A percentile compares a stretch with the other conserved stretches of the same genome.
phyloP scores from a whole-genome alignment of 148 eudicot species.

The Persicaria tinctoria region DNA sequence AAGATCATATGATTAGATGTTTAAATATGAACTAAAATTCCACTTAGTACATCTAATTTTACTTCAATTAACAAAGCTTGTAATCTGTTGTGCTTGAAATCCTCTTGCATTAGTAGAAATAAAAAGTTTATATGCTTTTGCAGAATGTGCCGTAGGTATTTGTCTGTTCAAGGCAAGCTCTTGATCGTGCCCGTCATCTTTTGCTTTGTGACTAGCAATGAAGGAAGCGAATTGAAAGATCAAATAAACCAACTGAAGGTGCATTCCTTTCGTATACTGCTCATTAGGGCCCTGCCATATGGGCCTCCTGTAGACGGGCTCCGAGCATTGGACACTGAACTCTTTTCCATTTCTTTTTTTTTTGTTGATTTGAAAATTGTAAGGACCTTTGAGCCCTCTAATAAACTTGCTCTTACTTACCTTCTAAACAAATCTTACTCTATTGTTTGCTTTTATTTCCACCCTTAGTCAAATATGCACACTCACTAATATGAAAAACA shows the following conservation, averaged over 20 bases:
- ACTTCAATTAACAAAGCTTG: neutral
- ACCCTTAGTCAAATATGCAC: no score
- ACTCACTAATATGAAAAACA: conserved; percentile 34
- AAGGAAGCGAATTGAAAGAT: conserved; percentile 84
- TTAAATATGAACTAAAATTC: no score
- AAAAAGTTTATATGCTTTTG: conserved; percentile 5
- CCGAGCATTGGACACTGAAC: no score
- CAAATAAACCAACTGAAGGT: conserved; percentile 94
- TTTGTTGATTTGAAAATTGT: no score
- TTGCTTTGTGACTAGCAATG: conserved; percentile 89
- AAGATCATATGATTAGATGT: no score
- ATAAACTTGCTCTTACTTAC: neutral
- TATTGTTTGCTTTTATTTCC: neutral
- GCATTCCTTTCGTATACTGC: neutral
- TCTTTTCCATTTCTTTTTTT: no score
- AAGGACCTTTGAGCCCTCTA: no score
- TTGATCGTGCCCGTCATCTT: conserved; percentile 93
- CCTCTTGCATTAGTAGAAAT: neutral
- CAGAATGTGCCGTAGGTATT: conserved; percentile 97
- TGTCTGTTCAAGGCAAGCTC: conserved; percentile 88
- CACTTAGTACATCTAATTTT: no score
- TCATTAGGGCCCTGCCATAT: no score
- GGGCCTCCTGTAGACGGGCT: no score
- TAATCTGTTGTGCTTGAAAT: neutral
- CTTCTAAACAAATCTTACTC: neutral